A percentile compares a stretch with the other conserved stretches of the same genome.
phyloP scores from a whole-genome alignment of 352 stramenopile genomes.

The Globisporangium lucens region DNA sequence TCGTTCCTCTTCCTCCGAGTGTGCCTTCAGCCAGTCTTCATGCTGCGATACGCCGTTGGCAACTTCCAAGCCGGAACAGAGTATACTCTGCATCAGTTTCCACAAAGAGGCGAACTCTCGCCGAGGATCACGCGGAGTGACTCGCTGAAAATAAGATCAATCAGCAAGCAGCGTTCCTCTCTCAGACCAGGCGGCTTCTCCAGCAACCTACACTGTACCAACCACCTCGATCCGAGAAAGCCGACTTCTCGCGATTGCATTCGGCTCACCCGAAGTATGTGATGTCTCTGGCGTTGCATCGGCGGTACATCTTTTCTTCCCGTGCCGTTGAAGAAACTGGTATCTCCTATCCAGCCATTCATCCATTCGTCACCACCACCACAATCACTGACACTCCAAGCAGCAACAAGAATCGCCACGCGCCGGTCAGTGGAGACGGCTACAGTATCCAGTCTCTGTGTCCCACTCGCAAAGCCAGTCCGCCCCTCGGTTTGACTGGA shows the following conservation, averaged over 20 bases:
- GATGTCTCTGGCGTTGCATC: neutral
- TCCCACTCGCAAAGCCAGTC: neutral
- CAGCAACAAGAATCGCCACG: neutral
- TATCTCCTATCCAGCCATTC: neutral
- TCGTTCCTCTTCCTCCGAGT: neutral
- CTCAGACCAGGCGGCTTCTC: neutral
- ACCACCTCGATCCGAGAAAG: neutral
- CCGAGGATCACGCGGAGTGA: neutral
- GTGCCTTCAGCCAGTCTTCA: neutral
- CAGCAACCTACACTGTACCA: neutral
- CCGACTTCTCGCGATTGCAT: neutral
- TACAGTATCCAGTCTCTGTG: neutral
- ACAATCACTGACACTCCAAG: neutral
- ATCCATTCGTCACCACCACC: neutral
- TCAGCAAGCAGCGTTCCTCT: neutral
- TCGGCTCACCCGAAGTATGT: neutral
- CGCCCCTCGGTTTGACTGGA: neutral
- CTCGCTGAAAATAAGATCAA: neutral
- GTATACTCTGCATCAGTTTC: neutral
- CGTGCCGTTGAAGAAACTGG: neutral
- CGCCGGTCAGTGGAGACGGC: neutral
- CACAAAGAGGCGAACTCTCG: neutral
- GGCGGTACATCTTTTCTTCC: neutral
- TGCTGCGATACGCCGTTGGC: neutral
- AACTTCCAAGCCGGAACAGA: neutral